These are phyloP conservation scores for Xylariaceae sp. DNA, from an alignment of 2,329 filamentous ascomycete species.

Conservation along the genomic window DNA sequence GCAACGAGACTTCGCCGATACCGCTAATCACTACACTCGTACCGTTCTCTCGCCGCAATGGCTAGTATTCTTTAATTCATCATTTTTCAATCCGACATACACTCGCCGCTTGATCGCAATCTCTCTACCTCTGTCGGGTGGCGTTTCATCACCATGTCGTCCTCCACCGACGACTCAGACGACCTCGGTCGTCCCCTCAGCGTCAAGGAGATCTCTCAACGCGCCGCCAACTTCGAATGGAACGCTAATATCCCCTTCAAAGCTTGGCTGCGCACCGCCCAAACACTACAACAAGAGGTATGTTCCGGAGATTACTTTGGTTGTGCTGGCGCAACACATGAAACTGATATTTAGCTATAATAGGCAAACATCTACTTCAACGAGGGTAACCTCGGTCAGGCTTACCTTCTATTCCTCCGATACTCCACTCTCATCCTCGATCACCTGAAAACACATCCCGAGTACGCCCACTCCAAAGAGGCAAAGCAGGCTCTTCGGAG, in stretches of 20 bases:
- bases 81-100: no score
- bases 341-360: neutral
- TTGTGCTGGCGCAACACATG: neutral
- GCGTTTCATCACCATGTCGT: constrained; percentile 14
- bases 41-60: no score
- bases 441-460: constrained; percentile 70
- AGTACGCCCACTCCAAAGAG: constrained; percentile 59
- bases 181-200: constrained; percentile 56
- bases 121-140: neutral
- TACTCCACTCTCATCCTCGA: constrained; percentile 82
- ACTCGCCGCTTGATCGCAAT: no score
- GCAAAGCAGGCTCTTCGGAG: constrained; percentile 59
- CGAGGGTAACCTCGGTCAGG: constrained; percentile 81
- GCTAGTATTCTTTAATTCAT: no score
- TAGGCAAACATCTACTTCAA: constrained; percentile 81
- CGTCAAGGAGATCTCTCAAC: constrained; percentile 70
- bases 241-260: constrained; percentile 71
- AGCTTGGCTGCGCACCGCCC: constrained; percentile 77
- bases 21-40: no score
- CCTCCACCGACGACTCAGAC: constrained; percentile 1
- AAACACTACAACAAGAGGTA: constrained; percentile 78
- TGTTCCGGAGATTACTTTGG: constrained; percentile 18
- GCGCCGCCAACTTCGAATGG: constrained; percentile 78
- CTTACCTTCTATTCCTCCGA: constrained; percentile 87
- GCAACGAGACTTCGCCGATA: no score